Evolutionary conservation across 2,329 filamentous ascomycete species (phyloP).

Genomic region (Fusarium longipes): DNA sequence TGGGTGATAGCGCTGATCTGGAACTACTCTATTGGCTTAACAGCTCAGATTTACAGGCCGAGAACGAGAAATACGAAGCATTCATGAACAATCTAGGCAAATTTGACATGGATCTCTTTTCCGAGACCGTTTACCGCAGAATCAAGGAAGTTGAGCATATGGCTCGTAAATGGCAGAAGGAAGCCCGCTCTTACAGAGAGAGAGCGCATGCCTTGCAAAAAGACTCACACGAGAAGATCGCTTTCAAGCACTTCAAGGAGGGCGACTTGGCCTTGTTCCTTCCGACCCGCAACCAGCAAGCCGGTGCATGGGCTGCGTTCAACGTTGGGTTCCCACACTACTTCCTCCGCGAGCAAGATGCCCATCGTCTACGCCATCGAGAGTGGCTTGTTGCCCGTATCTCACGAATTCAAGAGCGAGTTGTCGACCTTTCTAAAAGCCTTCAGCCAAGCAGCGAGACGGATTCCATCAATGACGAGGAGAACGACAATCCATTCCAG

Average conservation of each 20-base stretch:
- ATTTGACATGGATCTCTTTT: slow-evolving; percentile 86
- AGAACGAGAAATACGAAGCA: slow-evolving; percentile 77
- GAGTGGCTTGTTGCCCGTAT: slow-evolving; percentile 99
- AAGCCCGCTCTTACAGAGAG: slow-evolving; percentile 87
- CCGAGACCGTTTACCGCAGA: slow-evolving; percentile 86
- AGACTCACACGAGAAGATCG: slow-evolving; percentile 95
- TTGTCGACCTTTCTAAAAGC: slow-evolving; percentile 90
- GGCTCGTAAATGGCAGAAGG: slow-evolving; percentile 91
- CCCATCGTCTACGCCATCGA: slow-evolving; percentile 82
- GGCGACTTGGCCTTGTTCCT: slow-evolving; percentile 94
- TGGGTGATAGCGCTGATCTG: slow-evolving; percentile 73
- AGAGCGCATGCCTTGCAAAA: slow-evolving; percentile 83
- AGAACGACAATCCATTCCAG: slow-evolving; percentile 97
- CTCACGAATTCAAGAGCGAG: slow-evolving; percentile 87
- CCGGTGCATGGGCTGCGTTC: slow-evolving; percentile 97
- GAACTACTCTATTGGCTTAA: slow-evolving; percentile 87
- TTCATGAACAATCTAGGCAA: slow-evolving; percentile 79
- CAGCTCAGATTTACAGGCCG: slow-evolving; percentile 70
- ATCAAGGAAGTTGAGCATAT: slow-evolving; percentile 94
- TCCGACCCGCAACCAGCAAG: slow-evolving; percentile 92
- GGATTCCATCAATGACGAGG: slow-evolving; percentile 68
- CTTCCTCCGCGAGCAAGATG: slow-evolving; percentile 93
- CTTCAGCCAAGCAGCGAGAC: slow-evolving; percentile 64
- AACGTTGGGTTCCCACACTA: slow-evolving; percentile 98
- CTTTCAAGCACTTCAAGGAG: slow-evolving; percentile 95